Percentiles rank a stretch among this genome's conserved stretches.
Evolutionary conservation across 2,329 filamentous ascomycete species (phyloP).

Genomic region (Xylariales sp.): DNA sequence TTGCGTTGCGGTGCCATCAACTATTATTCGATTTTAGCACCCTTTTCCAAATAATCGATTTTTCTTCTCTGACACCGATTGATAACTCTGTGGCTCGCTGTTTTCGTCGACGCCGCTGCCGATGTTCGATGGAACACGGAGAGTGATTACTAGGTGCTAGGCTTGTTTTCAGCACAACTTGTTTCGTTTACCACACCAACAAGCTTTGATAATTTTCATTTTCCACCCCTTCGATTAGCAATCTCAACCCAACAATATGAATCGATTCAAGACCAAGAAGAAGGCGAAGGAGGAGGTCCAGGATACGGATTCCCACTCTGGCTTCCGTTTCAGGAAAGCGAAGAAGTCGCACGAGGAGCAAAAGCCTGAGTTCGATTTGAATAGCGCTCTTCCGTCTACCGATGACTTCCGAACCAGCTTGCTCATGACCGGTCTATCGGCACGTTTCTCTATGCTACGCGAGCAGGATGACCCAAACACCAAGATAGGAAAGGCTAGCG

Average conservation of each 20-base stretch:
- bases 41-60: too few species aligned
- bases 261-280: conserved; percentile 72
- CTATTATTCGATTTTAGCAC: too few species aligned
- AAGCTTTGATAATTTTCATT: too few species aligned
- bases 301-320: conserved; percentile 48
- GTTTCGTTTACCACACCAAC: too few species aligned
- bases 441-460: conserved; percentile 92
- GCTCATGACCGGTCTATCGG: conserved; percentile 90
- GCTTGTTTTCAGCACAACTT: too few species aligned
- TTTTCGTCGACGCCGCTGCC: too few species aligned
- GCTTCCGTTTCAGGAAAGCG: conserved; percentile 52
- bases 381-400: conserved; percentile 68
- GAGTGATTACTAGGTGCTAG: too few species aligned
- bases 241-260: conserved; percentile 59
- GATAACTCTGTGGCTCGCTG: too few species aligned
- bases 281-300: conserved; percentile 61
- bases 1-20: too few species aligned
- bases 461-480: conserved; percentile 91
- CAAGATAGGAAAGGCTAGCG: conserved; percentile 87
- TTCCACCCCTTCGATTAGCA: too few species aligned
- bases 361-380: conserved; percentile 68
- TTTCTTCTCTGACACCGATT: too few species aligned
- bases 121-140: too few species aligned
- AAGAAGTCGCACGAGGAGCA: conserved; percentile 54
- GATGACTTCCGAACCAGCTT: conserved; percentile 95